Conservation (phyloP, 2,329 filamentous ascomycete species). For the Cladosporium sp. region DNA sequence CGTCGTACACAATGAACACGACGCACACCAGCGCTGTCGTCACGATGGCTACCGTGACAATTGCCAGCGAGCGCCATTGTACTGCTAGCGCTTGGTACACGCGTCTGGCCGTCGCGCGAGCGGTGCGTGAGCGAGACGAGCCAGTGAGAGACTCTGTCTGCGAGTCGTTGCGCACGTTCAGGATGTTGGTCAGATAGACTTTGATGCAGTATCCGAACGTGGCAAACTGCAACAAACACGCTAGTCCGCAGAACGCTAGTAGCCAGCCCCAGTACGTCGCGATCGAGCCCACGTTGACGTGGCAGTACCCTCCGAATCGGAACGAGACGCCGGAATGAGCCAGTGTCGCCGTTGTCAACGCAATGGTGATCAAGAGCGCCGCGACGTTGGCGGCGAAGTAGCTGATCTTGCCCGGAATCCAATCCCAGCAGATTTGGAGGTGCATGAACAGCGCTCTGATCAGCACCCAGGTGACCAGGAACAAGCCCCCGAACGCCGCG, state of each 20-base stretch:
- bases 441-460: constrained; percentile 42
- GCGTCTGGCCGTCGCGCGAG: constrained; percentile 69
- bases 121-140: constrained; percentile 24
- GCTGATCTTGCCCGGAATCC: constrained; percentile 33
- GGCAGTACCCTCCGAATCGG: constrained; percentile 80
- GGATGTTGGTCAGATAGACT: constrained; percentile 33
- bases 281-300: constrained; percentile 67
- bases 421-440: constrained; percentile 41
- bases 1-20: constrained; percentile 29
- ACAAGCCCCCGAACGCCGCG: constrained; percentile 75
- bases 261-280: constrained; percentile 43
- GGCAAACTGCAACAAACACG: constrained; percentile 37
- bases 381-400: constrained; percentile 35
- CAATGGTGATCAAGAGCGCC: constrained; percentile 34
- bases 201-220: constrained; percentile 41
- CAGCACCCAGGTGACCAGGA: constrained; percentile 79
- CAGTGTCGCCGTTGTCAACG: constrained; percentile 47
- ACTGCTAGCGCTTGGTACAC: constrained; percentile 76
- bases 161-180: constrained; percentile 25
- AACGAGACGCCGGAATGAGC: constrained; percentile 40
- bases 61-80: constrained; percentile 79
- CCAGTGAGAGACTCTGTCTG: constrained; percentile 24
- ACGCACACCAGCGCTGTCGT: constrained; percentile 29
- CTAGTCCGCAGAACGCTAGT: constrained; percentile 34
- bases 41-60: constrained; percentile 73